Evolutionary conservation across 352 stramenopile genomes (phyloP).

Genomic region (Pythium chondricola): DNA sequence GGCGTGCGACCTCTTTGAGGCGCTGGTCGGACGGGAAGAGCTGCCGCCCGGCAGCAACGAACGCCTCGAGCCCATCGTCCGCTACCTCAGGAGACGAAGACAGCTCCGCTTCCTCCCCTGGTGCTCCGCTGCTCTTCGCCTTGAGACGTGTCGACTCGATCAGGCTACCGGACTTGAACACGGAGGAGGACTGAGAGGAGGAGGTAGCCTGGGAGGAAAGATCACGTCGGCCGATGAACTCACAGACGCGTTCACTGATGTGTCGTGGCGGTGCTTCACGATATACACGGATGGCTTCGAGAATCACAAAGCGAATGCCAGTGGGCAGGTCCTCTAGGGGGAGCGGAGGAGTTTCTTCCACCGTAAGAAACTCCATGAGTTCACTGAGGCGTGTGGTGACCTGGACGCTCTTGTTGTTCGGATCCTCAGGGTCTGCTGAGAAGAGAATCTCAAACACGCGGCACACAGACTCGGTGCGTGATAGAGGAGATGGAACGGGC

Average conservation of each 20-base stretch:
- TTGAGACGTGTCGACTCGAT: conserved; percentile 9
- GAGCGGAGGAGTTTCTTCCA: conserved; percentile 27
- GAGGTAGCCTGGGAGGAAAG: conserved; percentile 22
- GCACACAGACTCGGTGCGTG: conserved; percentile 13
- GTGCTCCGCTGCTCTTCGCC: too few species aligned
- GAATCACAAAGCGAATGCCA: conserved; percentile 49
- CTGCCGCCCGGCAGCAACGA: too few species aligned
- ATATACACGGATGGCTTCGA: conserved; percentile 48
- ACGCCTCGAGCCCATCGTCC: too few species aligned
- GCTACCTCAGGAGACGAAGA: too few species aligned
- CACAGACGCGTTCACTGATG: conserved; percentile 46
- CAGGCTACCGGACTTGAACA: conserved; percentile 9
- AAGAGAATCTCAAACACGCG: conserved; percentile 15
- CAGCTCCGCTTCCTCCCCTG: too few species aligned
- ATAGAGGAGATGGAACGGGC: conserved; percentile 5
- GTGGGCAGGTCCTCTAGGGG: conserved; percentile 51
- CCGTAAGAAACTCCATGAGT: conserved; percentile 44
- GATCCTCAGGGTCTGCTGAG: neutral
- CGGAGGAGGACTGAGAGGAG: neutral
- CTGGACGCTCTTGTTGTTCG: neutral
- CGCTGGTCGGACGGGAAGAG: conserved; percentile 69
- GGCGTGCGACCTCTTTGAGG: conserved; percentile 73
- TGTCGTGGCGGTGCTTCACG: conserved; percentile 52
- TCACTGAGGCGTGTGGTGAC: conserved; percentile 19
- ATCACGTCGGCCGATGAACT: conserved; percentile 57